Conservation (phyloP, 148 eudicot species). For the Gaultheria prostrata region DNA sequence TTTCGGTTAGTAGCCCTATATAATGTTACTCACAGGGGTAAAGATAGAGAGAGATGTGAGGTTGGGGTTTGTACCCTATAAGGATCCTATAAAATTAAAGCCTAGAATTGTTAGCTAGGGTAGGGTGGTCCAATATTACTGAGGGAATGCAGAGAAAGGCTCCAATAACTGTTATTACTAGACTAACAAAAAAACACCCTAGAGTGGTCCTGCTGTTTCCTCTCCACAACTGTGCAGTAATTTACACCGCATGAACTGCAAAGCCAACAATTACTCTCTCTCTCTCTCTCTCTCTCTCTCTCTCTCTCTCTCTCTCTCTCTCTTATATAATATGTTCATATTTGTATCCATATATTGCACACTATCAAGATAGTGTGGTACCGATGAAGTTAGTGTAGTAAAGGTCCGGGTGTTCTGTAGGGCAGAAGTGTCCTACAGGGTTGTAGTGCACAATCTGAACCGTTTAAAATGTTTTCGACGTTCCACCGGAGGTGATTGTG, state of each 20-base stretch:
- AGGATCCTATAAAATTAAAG: background rate
- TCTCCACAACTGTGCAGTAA: too few species aligned
- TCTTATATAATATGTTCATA: background rate
- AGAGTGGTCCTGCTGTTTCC: conserved; percentile 12
- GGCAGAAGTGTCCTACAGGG: too few species aligned
- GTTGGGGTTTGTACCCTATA: conserved; percentile 5
- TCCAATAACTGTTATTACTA: background rate
- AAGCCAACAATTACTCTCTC: background rate
- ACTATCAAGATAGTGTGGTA: background rate
- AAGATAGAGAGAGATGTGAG: background rate
- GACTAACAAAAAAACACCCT: background rate
- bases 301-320: background rate
- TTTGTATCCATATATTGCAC: background rate
- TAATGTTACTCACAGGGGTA: background rate
- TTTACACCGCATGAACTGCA: background rate
- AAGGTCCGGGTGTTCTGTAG: background rate
- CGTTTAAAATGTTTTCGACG: too few species aligned
- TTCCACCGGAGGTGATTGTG: too few species aligned
- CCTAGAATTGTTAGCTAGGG: background rate
- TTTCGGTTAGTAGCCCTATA: conserved; percentile 6
- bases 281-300: conserved; percentile 9
- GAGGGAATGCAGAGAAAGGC: background rate
- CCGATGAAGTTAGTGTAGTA: background rate
- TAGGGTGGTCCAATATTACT: background rate
- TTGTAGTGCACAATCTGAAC: too few species aligned